Evolutionary conservation across 176 grass and related monocot species (phyloP), one percentile per base, ranked within the genome.

Genomic region (Olyra latifolia): DNA sequence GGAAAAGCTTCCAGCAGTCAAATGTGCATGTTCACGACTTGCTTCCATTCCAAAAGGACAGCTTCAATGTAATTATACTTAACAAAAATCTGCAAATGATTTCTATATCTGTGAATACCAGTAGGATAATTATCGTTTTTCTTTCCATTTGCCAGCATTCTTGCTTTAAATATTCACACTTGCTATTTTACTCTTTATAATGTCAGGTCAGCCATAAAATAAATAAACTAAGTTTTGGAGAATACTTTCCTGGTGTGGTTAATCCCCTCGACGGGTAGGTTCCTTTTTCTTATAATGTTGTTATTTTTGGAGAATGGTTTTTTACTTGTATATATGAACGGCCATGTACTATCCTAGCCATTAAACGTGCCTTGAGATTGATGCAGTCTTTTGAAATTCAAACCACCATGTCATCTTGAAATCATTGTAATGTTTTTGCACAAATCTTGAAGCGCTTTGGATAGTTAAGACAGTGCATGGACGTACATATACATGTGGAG

Each of bases 11-110:
- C 59, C 96, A 99, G 53, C 88, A 99, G 71, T 87, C 90, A 74
- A 99, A 99, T 90, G 85, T 95, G 68, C 96, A 99, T 72, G 96
- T 99, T 16, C 96, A 99, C 10, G 96, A 99, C 47, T 87, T 99
- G 84, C 90, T 99, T 85, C 96, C 96, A 4, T 99, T 95, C 50
- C 92, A 94, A 62, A 99, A 95, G 86, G 92, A 99, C 58, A 99
- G 88, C 79, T 99, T 99, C 89, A 99, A 99, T 99, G 96, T 99
- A 93, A 95, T 85, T 35, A 89, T 76, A 67, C 49, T 84, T 87
- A 4, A 84, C 32, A 52, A 14, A 91, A 80, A 73, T 83, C n/a
- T 58, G 41, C 49, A 82, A 50, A 47, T 85, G 23, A 35, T 73
- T 75, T 82, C 75, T 64, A 20, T 79, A 35, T 17, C 23, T 50